Base-by-base conservation (phyloP, 2,329 filamentous ascomycete species). In the Akanthomyces dipterigenus region DNA sequence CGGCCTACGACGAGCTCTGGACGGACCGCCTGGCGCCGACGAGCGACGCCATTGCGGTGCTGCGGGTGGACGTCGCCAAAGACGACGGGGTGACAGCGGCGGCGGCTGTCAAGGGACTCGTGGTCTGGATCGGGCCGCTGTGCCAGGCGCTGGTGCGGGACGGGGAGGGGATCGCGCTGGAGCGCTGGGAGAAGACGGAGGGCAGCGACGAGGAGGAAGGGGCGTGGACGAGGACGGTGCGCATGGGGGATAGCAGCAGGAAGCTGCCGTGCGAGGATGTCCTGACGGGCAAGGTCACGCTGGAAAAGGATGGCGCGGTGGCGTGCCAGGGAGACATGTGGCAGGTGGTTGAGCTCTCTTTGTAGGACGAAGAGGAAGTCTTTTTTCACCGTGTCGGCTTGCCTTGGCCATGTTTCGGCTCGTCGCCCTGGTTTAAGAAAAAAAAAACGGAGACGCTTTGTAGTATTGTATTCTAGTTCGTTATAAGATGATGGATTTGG, bases 1-100 rank as follows among this genome's bases (percentile, higher is more conserved):
- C 78, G 11, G 72, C 73, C 1, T 91, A 92, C 65, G 87, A 90
- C 69, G 88, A 91, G 71, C 69, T 88, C 2, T 90, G 88, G 88
- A 70, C 74, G 1, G 82, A 85, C 46, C 70, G 77, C 2, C 69
- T 73, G 2, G 73, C 72, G 0, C 67, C 69, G 8, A 62, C 63
- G 0, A 60, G 65, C 22, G 61, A 62, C 6, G 63, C 54, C 12
- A 76, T 73, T 46, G 65, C 75, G 2, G 80, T 85, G 36, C 67
- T 83, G 43, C 67, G 70, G n/a, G n/a, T n/a, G n/a, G n/a, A n/a
- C 63, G 68, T 77, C 31, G n/a, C n/a, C n/a, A n/a, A n/a, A n/a
- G 71, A 77, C 9, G 68, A 71, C 8, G 72, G 70, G 9, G 62
- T 62, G 2, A n/a, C n/a, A n/a, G n/a, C n/a, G n/a, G n/a, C n/a